Percentiles rank a stretch among this genome's conserved stretches.
Evolutionary conservation across 2,329 filamentous ascomycete genomes (phyloP).

Genomic region (Alternaria rosae): DNA sequence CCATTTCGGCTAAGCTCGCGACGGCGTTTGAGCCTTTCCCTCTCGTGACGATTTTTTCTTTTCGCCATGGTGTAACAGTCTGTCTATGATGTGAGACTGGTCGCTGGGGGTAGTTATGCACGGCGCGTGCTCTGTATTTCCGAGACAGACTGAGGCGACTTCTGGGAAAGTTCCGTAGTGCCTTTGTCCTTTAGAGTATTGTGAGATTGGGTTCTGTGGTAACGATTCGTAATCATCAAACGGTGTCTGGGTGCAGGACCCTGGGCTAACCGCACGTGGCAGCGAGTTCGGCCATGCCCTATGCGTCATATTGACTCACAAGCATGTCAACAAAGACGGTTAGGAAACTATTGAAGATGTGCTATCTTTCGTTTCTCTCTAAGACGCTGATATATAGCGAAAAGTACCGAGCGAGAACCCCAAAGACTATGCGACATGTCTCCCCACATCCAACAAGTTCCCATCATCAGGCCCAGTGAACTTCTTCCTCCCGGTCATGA

Average conservation of each 20-base stretch:
- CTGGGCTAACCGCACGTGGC: not conserved
- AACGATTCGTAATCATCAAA: not conserved
- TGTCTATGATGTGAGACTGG: not conserved
- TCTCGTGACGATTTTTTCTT: not conserved
- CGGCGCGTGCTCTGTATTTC: not conserved
- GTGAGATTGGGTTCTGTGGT: not conserved
- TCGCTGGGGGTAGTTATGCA: not conserved
- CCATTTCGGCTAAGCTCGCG: not conserved
- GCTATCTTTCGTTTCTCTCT: no score
- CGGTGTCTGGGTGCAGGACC: not conserved
- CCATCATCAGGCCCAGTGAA: slow-evolving; percentile 58
- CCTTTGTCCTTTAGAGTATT: no score
- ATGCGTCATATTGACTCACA: not conserved
- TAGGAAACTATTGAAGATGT: not conserved
- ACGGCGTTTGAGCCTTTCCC: not conserved
- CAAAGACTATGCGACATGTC: not conserved
- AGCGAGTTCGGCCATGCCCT: not conserved
- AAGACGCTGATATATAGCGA: not conserved
- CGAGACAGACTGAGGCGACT: not conserved
- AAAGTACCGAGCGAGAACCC: not conserved
- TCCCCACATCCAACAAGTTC: slow-evolving; percentile 15
- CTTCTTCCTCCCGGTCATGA: slow-evolving; percentile 58
- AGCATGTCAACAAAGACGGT: not conserved
- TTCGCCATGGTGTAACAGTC: not conserved
- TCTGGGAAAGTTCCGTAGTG: no score